Evolutionary conservation across 441 rosid genomes (phyloP).

Genomic region (California macrophylla): DNA sequence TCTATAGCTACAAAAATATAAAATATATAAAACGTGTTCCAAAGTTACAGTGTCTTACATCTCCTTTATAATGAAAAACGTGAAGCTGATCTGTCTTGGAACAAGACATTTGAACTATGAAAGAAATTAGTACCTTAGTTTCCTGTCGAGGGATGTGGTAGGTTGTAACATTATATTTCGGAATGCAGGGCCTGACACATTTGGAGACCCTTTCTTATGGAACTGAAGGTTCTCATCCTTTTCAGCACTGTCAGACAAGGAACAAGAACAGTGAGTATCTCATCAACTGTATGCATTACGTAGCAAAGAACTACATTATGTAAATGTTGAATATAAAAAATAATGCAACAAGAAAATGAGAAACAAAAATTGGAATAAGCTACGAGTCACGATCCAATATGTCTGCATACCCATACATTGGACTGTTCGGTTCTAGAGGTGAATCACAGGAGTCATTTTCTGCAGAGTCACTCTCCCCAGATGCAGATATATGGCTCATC

Average conservation of each 20-base stretch:
- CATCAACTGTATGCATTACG: constrained; percentile 9
- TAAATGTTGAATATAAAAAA: not conserved
- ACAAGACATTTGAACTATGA: not conserved
- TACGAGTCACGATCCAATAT: constrained; percentile 80
- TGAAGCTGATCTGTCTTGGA: not conserved
- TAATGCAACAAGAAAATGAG: not conserved
- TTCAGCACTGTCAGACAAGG: constrained; percentile 53
- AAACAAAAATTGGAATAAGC: constrained; percentile 22
- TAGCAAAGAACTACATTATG: constrained; percentile 20
- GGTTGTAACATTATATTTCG: constrained; percentile 65
- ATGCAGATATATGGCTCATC: constrained; percentile 91
- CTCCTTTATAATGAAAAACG: not conserved
- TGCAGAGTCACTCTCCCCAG: constrained; percentile 99
- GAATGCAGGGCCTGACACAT: constrained; percentile 54
- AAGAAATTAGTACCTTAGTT: constrained; percentile 55
- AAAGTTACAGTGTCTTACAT: no score
- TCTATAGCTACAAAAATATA: constrained; percentile 94
- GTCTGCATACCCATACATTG: constrained; percentile 78
- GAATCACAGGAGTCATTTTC: constrained; percentile 99
- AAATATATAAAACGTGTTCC: no score
- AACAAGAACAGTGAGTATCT: constrained; percentile 15
- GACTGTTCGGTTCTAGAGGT: constrained; percentile 98
- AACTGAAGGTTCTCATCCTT: constrained; percentile 68
- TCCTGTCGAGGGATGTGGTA: constrained; percentile 47
- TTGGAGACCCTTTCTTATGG: constrained; percentile 52